phyloP scores from a whole-genome alignment of 169 alveolate genomes.

The Plasmodium coatneyi region DNA sequence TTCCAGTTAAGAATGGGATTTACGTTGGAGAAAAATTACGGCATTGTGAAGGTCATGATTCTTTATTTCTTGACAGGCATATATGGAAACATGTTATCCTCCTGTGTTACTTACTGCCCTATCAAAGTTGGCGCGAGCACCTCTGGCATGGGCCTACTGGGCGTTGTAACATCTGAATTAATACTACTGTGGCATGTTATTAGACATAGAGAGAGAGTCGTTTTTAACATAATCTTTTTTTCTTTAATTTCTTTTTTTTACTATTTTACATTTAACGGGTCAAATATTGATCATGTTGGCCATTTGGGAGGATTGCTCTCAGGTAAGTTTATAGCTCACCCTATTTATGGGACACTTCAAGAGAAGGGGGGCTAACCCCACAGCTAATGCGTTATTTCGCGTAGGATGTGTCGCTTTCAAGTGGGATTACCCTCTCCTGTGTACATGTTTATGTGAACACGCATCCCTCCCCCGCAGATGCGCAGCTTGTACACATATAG shows the following conservation, averaged over 20 bases:
- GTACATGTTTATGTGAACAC: not conserved
- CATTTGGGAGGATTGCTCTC: constrained; percentile 88
- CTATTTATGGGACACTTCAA: not conserved
- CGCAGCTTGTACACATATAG: not conserved
- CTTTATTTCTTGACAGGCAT: constrained; percentile 84
- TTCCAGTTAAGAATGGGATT: constrained; percentile 88
- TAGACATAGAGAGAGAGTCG: constrained; percentile 84
- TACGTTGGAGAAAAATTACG: constrained; percentile 86
- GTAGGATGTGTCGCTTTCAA: not conserved
- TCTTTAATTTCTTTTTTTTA: constrained; percentile 81
- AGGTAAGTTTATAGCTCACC: constrained; percentile 39
- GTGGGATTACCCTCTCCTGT: not conserved
- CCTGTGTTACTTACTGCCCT: constrained; percentile 82
- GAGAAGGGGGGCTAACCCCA: not conserved
- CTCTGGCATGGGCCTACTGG: constrained; percentile 88
- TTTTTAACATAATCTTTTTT: constrained; percentile 83
- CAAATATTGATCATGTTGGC: constrained; percentile 87
- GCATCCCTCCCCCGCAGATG: not conserved
- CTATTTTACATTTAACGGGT: constrained; percentile 85
- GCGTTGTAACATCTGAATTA: constrained; percentile 86
- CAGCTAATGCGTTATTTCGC: not conserved
- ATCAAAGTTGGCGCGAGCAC: constrained; percentile 90
- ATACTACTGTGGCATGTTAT: constrained; percentile 86
- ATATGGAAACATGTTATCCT: constrained; percentile 85
- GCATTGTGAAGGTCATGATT: constrained; percentile 75